A percentile compares a stretch with the other conserved stretches of the same genome.
Evolutionary conservation across 208 protist genomes (phyloP).

Genomic region (Leishmania turanica): DNA sequence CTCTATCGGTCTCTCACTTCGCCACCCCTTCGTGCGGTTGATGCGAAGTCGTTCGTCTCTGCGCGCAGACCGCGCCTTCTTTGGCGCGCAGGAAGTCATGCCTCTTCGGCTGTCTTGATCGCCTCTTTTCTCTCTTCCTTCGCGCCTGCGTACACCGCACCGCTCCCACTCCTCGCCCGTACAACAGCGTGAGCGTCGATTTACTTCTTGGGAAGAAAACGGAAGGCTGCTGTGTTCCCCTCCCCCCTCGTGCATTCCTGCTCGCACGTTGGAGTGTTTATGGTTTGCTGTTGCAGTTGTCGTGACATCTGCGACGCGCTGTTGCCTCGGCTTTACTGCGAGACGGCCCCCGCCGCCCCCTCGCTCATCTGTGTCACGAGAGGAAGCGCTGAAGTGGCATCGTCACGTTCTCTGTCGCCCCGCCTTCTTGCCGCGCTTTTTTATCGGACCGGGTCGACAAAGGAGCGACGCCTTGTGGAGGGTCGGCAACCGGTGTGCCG

Average conservation of each 20-base stretch:
- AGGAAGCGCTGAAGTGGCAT: neutral
- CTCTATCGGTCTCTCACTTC: neutral
- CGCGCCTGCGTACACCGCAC: too few relatives aligned
- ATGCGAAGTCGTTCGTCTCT: neutral
- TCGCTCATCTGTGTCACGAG: neutral
- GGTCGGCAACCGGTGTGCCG: neutral
- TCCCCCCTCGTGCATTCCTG: too few relatives aligned
- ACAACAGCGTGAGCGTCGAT: too few relatives aligned
- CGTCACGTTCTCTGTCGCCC: too few relatives aligned
- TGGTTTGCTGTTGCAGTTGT: neutral
- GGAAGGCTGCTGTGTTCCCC: neutral
- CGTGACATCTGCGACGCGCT: neutral
- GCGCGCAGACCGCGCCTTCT: neutral
- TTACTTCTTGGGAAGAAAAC: neutral
- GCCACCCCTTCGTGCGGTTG: neutral
- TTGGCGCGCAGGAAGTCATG: neutral
- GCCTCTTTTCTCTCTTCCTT: neutral
- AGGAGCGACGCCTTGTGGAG: neutral
- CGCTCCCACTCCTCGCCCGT: neutral
- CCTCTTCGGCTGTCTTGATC: neutral
- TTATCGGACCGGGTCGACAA: neutral
- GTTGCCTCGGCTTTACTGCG: neutral
- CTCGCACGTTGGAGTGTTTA: neutral
- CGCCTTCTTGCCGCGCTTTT: neutral
- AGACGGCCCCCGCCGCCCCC: neutral